A percentile compares a stretch with the other conserved stretches of the same genome.
Evolutionary conservation across 2,329 filamentous ascomycete species (phyloP).

Genomic region (Didymella pomorum): DNA sequence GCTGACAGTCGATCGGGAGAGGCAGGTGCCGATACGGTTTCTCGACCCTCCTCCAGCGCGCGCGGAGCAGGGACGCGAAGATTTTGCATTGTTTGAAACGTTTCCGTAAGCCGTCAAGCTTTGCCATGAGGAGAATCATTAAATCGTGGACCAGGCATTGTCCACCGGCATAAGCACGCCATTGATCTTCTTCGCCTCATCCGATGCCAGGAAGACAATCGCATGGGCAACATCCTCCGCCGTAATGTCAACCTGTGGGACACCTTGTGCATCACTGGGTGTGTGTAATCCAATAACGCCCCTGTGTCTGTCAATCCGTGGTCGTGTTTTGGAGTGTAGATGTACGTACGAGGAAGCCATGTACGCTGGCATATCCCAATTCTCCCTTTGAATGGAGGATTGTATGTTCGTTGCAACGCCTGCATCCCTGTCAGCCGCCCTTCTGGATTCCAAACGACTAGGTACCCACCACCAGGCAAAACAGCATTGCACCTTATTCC

Average conservation of each 20-base stretch:
- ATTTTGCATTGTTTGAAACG: too few relatives aligned
- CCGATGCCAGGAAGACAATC: slow-evolving; percentile 38
- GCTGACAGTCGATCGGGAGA: slow-evolving; percentile 57
- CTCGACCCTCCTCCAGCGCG: not conserved
- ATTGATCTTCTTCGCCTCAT: slow-evolving; percentile 38
- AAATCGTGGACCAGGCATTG: slow-evolving; percentile 32
- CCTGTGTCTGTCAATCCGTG: not conserved
- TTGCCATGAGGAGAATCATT: too few relatives aligned
- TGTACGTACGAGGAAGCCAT: slow-evolving; percentile 32
- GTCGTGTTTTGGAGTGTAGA: not conserved
- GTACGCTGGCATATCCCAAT: slow-evolving; percentile 32
- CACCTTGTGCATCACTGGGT: slow-evolving; percentile 26
- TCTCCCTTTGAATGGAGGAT: slow-evolving; percentile 33
- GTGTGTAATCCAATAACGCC: not conserved
- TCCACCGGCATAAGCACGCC: slow-evolving; percentile 40
- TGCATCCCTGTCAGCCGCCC: not conserved
- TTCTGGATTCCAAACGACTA: not conserved
- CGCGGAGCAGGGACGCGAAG: not conserved
- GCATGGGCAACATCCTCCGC: slow-evolving; percentile 36
- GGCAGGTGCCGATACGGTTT: slow-evolving; percentile 44
- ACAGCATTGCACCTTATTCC: slow-evolving; percentile 58
- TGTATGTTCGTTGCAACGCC: slow-evolving; percentile 26
- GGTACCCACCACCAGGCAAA: slow-evolving; percentile 49
- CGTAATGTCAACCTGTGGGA: slow-evolving; percentile 30
- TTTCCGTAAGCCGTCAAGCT: too few relatives aligned